Percentiles rank a stretch among this genome's conserved stretches.
These are phyloP conservation scores for Tagetes erecta DNA, from an alignment of 129 eudicot species.

Conservation along the genomic window DNA sequence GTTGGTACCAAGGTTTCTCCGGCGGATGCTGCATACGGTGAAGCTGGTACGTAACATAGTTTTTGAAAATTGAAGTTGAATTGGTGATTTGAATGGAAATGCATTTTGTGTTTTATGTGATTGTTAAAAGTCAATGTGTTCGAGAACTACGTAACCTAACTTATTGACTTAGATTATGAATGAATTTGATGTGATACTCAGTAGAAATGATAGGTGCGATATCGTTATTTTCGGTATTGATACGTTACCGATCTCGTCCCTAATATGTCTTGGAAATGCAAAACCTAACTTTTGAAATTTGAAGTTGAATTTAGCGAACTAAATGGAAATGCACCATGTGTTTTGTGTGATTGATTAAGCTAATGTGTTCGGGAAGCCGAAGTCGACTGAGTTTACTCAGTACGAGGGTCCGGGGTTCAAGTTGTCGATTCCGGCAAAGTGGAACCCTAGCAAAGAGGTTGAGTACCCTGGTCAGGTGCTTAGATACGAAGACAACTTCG, in stretches of 20 bases:
- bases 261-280: no score
- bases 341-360: conserved; percentile 49
- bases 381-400: conserved; percentile 73
- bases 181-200: no score
- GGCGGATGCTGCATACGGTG: conserved; percentile 97
- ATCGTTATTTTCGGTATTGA: no score
- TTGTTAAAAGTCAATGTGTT: background rate
- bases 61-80: background rate
- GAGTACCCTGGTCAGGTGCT: conserved; percentile 98
- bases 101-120: background rate
- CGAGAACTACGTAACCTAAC: no score
- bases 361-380: conserved; percentile 92
- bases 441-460: conserved; percentile 97
- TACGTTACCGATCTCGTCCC: no score
- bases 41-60: conserved; percentile 59
- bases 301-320: no score
- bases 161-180: no score
- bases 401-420: conserved; percentile 80
- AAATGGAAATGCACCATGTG: no score
- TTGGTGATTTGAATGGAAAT: background rate
- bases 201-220: no score
- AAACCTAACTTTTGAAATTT: no score
- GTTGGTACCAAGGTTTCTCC: conserved; percentile 89
- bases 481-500: conserved; percentile 95
- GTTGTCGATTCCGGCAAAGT: conserved; percentile 74